Conservation (phyloP, 768 basidiomycete species). For the Suillus alpinus region DNA sequence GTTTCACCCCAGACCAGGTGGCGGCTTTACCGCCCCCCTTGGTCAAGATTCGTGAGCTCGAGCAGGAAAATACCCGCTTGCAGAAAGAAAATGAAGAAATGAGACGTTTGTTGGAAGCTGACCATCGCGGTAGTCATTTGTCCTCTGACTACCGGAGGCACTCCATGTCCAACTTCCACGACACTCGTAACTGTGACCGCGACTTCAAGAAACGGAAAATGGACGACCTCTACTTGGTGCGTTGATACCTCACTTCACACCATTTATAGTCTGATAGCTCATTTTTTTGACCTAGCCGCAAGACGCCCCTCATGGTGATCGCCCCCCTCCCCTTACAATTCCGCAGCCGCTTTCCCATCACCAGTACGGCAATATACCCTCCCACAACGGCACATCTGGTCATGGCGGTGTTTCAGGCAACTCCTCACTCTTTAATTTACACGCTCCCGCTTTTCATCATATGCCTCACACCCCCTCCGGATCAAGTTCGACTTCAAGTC, state of each 20-base stretch:
- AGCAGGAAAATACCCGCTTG: constrained; percentile 73
- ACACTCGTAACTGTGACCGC: constrained; percentile 49
- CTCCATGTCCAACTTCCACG: constrained; percentile 45
- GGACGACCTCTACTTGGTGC: constrained; percentile 57
- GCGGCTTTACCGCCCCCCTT: constrained; percentile 69
- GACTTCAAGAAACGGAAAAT: constrained; percentile 64
- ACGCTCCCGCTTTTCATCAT: constrained; percentile 54
- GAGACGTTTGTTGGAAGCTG: constrained; percentile 59
- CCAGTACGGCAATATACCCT: constrained; percentile 43
- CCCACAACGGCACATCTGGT: constrained; percentile 40
- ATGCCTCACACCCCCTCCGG: constrained; percentile 71
- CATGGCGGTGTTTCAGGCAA: constrained; percentile 32
- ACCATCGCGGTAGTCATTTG: constrained; percentile 32
- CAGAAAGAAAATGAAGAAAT: constrained; percentile 74
- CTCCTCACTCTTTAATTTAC: constrained; percentile 50
- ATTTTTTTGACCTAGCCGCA: constrained; percentile 39
- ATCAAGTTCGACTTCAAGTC: constrained; percentile 71
- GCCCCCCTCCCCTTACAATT: constrained; percentile 60
- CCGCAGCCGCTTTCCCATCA: constrained; percentile 52
- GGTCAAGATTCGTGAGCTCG: constrained; percentile 75
- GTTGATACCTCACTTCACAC: not conserved
- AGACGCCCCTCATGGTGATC: constrained; percentile 39
- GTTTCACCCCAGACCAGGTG: constrained; percentile 73
- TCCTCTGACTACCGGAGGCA: constrained; percentile 47
- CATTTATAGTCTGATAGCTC: not conserved